Evolutionary conservation across 495 filamentous ascomycete species (phyloP), one percentile per base, ranked within the genome.

Genomic region (Aspergillus kassunensis): DNA sequence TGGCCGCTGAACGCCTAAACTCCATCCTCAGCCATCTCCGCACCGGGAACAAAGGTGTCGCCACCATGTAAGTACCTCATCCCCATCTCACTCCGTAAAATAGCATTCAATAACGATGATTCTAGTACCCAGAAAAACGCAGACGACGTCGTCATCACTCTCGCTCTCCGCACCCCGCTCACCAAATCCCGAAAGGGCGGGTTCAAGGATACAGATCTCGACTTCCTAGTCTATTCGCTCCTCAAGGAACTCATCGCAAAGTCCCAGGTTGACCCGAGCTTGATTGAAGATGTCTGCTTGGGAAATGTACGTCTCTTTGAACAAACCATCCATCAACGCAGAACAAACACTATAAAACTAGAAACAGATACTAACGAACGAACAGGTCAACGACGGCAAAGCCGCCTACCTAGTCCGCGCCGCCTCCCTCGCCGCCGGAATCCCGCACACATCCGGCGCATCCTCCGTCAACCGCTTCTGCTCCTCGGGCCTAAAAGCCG

Each of bases 391-490:
- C 48, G 89, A 96, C 56, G 80, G 77, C 52, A 93, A 91, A 74
- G 84, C 91, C 45, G 83, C 92, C 31, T 96, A 96, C 80, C 90
- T 91, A 64, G 76, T 86, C 59, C 91, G 93, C 49, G 89, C 90
- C 27, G 90, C 93, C 21, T 75, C 87, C 29, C 88, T 98, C 51
- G 88, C 89, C 18, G 91, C 93, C 49, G 93, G 93, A 41, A 93
- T 95, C 78, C 93, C 93, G 33, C 90, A 93, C 75, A 96, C 92
- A 13, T 78, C 87, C 39, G 80, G 81, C 52, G 87, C 84, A 50
- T 91, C 81, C 48, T 84, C 83, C 51, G 81, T 91, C 34, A 98
- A 97, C 80, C 87, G 93, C 48, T 97, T 97, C 82, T 98, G 93
- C 78, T 92, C 89, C 12, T 97, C 92, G 5, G 93, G 93, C 13